These are phyloP conservation scores for Xylaria polymorpha DNA, from an alignment of 2,329 filamentous ascomycete genomes.

Conservation along the genomic window DNA sequence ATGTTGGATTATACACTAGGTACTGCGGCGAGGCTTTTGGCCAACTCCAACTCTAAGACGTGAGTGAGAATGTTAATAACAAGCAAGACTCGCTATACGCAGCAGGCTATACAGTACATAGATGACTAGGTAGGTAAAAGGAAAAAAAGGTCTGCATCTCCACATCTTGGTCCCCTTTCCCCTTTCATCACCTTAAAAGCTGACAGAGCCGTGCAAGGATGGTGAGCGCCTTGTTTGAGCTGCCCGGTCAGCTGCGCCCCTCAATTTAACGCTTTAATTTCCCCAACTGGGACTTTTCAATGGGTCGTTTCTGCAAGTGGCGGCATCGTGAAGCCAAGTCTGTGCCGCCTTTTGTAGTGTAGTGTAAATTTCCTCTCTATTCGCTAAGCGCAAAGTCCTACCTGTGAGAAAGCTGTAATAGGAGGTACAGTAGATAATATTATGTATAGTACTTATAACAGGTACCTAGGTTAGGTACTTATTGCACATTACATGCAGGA, in stretches of 20 bases:
- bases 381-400: slow-evolving; percentile 29
- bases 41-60: not conserved
- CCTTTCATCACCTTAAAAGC: slow-evolving; percentile 25
- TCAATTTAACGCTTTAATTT: slow-evolving; percentile 32
- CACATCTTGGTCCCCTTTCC: slow-evolving; percentile 4
- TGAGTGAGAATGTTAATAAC: not conserved
- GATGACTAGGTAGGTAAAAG: not conserved
- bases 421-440: not conserved
- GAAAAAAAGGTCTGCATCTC: not conserved
- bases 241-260: slow-evolving; percentile 23
- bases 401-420: not conserved
- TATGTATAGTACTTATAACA: too few relatives aligned
- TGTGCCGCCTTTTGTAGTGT: not conserved
- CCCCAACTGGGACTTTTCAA: slow-evolving; percentile 17
- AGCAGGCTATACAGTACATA: not conserved
- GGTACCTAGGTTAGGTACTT: too few relatives aligned
- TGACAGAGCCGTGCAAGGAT: slow-evolving; percentile 24
- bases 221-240: slow-evolving; percentile 16
- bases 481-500: not conserved
- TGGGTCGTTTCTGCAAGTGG: slow-evolving; percentile 14
- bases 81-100: not conserved
- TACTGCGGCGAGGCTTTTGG: not conserved
- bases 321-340: slow-evolving; percentile 12
- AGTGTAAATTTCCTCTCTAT: not conserved
- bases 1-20: not conserved